Evolutionary conservation across 306 rosid genomes (phyloP), one percentile per base, ranked within the genome.

Genomic region (Prunus mume): DNA sequence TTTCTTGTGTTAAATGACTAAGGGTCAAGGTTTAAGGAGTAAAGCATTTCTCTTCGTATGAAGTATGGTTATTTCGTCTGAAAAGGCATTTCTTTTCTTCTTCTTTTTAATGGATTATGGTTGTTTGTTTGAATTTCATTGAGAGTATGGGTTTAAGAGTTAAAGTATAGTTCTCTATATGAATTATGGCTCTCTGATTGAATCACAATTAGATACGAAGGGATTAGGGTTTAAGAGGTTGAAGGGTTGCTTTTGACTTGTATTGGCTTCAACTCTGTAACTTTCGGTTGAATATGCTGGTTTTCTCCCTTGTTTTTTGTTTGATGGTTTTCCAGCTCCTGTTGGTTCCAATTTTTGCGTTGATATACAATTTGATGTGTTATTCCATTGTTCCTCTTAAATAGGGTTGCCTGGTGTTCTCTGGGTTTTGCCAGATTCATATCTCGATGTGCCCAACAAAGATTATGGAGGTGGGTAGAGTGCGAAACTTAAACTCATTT

Each of bases 351-450:
- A 54, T 54, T 34, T 60, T 14, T 64, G 63, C 45, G 38, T 43
- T 63, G 6, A 49, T 51, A 28, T 61, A 18, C 18, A 62, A 68
- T 38, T 66, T 76, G 28, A 68, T 82, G 56, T 34, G 32, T 72
- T 38, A 13, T 63, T 55, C 57, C 30, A 19, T 38, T 50, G 20
- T 85, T 72, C 49, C 68, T 43, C 54, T 50, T 83, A 72, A 45
- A 83, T 56, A 95, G 98, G 64, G 68, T 74, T 83, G 63, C 90
- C 97, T 25, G 91, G 85, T 78, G 97, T 95, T 77, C 88, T 89
- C 65, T 95, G 98, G 98, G 97, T 95, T 38, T 85, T 95, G 60
- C 98, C 98, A 12, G 97, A 95, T 90, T 95, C 98, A 7, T 95
- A 92, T 76, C 89, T 92, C 27, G 97, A 95, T 73, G 92, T 95